Conservation (phyloP, 805 yeast species). For the Monosporozyma siamensis region DNA sequence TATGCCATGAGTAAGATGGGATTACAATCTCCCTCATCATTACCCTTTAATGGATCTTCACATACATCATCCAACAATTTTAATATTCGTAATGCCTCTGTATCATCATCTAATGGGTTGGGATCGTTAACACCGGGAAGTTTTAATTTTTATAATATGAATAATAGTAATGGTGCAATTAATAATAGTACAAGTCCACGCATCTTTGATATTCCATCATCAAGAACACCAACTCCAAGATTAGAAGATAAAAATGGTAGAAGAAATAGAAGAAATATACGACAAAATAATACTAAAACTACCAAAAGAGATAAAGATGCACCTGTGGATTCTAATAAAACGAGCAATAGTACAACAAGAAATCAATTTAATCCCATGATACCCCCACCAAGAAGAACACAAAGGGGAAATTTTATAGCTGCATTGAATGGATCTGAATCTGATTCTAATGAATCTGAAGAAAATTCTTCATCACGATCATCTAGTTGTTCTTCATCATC, state of each 20-base stretch:
- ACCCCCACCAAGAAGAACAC: slow-evolving; percentile 3
- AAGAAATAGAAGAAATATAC: slow-evolving; percentile 1
- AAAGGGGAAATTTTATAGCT: slow-evolving; percentile 6
- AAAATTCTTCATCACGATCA: not conserved
- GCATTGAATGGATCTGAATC: slow-evolving; percentile 5
- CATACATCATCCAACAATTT: not conserved
- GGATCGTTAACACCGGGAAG: not conserved
- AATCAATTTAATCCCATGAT: too few relatives aligned
- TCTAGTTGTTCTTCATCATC: not conserved
- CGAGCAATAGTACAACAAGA: too few relatives aligned
- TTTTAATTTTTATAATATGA: slow-evolving; percentile 1
- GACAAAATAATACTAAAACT: not conserved
- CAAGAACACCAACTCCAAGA: slow-evolving; percentile 8
- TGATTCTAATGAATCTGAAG: not conserved
- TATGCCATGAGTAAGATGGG: slow-evolving; percentile 29
- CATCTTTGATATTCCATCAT: slow-evolving; percentile 5
- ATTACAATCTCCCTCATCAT: slow-evolving; percentile 3
- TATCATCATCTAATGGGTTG: not conserved
- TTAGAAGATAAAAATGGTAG: not conserved
- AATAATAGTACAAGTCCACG: not conserved
- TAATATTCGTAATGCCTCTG: not conserved
- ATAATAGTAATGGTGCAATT: not conserved
- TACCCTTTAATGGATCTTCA: not conserved
- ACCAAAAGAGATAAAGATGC: not conserved
- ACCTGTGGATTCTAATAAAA: not conserved